Evolutionary conservation across 768 basidiomycete genomes (phyloP).

Genomic region (Boletus barrowsii): DNA sequence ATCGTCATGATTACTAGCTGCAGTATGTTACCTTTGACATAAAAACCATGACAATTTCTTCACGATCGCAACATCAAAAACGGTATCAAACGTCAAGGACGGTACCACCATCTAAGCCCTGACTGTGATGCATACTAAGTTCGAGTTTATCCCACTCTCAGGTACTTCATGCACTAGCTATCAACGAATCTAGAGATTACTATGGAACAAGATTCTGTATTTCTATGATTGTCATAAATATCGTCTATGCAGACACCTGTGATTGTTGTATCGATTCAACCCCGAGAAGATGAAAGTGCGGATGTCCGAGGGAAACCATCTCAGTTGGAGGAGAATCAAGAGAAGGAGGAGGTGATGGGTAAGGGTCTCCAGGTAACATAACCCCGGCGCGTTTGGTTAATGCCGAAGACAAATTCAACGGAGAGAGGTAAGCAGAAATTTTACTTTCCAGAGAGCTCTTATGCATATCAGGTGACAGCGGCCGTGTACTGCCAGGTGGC

Average conservation of each 20-base stretch:
- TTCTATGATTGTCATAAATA: conserved; percentile 24
- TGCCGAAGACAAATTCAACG: conserved; percentile 16
- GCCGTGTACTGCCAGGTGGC: neutral
- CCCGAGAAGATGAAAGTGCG: neutral
- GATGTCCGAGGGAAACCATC: conserved; percentile 12
- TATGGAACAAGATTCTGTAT: neutral
- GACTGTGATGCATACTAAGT: too few relatives aligned
- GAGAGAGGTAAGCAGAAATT: conserved; percentile 12
- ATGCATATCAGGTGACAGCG: conserved; percentile 1
- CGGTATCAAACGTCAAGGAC: too few relatives aligned
- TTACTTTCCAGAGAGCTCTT: conserved; percentile 17
- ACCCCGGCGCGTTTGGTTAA: conserved; percentile 24
- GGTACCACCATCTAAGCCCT: too few relatives aligned
- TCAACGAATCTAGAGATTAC: neutral
- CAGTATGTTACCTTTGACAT: too few relatives aligned
- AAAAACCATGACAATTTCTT: too few relatives aligned
- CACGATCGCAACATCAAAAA: too few relatives aligned
- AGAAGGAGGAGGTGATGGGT: conserved; percentile 48
- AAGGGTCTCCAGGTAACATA: conserved; percentile 37
- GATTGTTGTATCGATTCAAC: conserved; percentile 10
- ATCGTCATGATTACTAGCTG: neutral
- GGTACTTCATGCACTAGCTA: neutral
- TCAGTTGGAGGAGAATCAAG: conserved; percentile 24
- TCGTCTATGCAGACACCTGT: conserved; percentile 17
- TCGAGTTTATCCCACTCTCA: neutral